These are phyloP conservation scores for Penicillium lagena DNA, from an alignment of 495 filamentous ascomycete species.

Conservation along the genomic window DNA sequence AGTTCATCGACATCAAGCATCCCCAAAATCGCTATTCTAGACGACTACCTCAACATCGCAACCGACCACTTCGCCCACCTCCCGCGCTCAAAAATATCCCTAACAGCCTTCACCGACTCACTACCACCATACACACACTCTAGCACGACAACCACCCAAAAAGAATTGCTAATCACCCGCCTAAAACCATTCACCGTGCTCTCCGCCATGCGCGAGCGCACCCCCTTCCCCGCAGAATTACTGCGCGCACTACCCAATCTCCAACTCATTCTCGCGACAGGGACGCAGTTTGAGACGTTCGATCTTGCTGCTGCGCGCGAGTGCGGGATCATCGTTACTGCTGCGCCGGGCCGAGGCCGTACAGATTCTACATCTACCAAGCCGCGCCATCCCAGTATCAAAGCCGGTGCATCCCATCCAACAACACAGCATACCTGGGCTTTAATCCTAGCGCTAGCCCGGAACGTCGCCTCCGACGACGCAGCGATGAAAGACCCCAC, in stretches of 20 bases:
- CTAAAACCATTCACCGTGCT: constrained; percentile 56
- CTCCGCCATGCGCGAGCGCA: constrained; percentile 61
- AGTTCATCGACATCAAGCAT: background rate
- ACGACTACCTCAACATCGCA: constrained; percentile 58
- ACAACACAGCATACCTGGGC: constrained; percentile 62
- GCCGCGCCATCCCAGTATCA: constrained; percentile 30
- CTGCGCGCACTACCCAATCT: constrained; percentile 55
- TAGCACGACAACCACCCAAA: constrained; percentile 28
- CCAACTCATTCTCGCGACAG: constrained; percentile 56
- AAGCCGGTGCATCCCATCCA: constrained; percentile 13
- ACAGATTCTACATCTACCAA: constrained; percentile 11
- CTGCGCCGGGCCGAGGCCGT: background rate
- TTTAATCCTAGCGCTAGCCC: constrained; percentile 50
- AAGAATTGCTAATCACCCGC: constrained; percentile 37
- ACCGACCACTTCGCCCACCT: constrained; percentile 42
- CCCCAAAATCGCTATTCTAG: constrained; percentile 46
- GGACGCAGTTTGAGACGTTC: background rate
- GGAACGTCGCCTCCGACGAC: constrained; percentile 52
- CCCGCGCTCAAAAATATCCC: constrained; percentile 32
- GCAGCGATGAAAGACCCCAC: constrained; percentile 35
- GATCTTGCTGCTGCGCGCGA: background rate
- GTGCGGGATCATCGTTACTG: background rate
- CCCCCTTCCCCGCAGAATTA: constrained; percentile 54
- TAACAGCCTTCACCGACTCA: background rate
- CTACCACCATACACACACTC: background rate